Evolutionary conservation across 345 rosid species (phyloP).

Genomic region (Sonneratia caseolaris): DNA sequence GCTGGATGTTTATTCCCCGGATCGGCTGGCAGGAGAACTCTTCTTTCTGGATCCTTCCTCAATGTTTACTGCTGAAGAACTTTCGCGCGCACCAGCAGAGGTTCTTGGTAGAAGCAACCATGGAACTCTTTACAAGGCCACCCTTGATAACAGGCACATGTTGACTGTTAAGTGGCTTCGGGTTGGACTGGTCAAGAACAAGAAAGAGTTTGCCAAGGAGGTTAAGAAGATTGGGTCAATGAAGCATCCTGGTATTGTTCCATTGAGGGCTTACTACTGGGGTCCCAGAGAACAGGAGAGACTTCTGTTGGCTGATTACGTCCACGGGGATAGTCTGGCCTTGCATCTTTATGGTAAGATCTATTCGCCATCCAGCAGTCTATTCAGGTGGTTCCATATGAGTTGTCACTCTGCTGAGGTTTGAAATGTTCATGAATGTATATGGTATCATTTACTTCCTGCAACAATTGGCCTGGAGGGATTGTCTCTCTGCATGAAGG

Average conservation of each 20-base stretch:
- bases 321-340: slow-evolving; percentile 86
- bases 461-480: not conserved
- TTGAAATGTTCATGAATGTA: not conserved
- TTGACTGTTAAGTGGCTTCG: slow-evolving; percentile 91
- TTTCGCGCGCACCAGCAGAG: slow-evolving; percentile 95
- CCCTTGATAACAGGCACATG: slow-evolving; percentile 69
- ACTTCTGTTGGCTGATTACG: slow-evolving; percentile 76
- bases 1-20: slow-evolving; percentile 87
- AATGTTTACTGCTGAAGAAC: slow-evolving; percentile 75
- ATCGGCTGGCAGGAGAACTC: slow-evolving; percentile 86
- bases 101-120: slow-evolving; percentile 98
- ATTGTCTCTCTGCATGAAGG: not conserved
- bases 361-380: too few relatives aligned
- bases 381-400: not conserved
- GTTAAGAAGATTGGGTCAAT: slow-evolving; percentile 71
- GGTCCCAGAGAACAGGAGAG: slow-evolving; percentile 95
- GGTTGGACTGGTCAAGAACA: slow-evolving; percentile 81
- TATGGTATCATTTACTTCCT: not conserved
- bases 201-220: slow-evolving; percentile 89
- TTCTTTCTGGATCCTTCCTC: slow-evolving; percentile 62
- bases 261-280: slow-evolving; percentile 87
- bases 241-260: slow-evolving; percentile 62
- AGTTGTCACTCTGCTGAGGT: not conserved
- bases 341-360: slow-evolving; percentile 56
- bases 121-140: slow-evolving; percentile 89